These are phyloP conservation scores for Moniliophthora roreri DNA, from an alignment of 1,284 basidiomycete genomes.

Conservation along the genomic window DNA sequence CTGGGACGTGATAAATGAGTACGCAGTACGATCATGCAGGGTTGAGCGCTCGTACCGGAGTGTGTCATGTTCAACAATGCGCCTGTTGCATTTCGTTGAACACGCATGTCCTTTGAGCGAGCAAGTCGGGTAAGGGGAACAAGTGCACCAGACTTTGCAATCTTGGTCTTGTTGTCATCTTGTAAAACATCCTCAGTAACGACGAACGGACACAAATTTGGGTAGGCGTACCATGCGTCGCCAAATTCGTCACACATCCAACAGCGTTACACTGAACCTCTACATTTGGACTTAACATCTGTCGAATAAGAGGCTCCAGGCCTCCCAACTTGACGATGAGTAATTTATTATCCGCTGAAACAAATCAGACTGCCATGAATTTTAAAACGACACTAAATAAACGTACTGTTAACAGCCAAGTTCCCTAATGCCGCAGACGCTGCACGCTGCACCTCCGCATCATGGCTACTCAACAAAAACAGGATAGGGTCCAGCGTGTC, in stretches of 20 bases:
- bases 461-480: constrained; percentile 96
- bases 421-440: constrained; percentile 99
- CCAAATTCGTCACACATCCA: constrained; percentile 98
- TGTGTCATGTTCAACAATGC: constrained; percentile 99
- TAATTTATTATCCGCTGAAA: constrained; percentile 94
- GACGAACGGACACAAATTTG: background rate
- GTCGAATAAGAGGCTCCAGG: constrained; percentile 95
- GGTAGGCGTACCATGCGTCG: constrained; percentile 82
- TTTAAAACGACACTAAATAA: constrained; percentile 21
- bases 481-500: constrained; percentile 99
- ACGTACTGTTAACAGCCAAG: constrained; percentile 95
- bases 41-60: constrained; percentile 61
- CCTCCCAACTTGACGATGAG: constrained; percentile 98
- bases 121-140: constrained; percentile 96
- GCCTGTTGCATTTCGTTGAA: constrained; percentile 98
- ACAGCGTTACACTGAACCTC: constrained; percentile 99
- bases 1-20: constrained; percentile 38
- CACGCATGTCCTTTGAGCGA: constrained; percentile 98
- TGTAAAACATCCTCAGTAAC: constrained; percentile 10
- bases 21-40: constrained; percentile 6
- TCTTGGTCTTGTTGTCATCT: constrained; percentile 99
- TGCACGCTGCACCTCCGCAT: constrained; percentile 98
- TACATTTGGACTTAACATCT: constrained; percentile 99
- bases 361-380: constrained; percentile 15
- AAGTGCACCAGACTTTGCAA: constrained; percentile 97